These are phyloP conservation scores for Lanmaoa pseudosensibilis DNA, from an alignment of 768 basidiomycete genomes.

Conservation along the genomic window DNA sequence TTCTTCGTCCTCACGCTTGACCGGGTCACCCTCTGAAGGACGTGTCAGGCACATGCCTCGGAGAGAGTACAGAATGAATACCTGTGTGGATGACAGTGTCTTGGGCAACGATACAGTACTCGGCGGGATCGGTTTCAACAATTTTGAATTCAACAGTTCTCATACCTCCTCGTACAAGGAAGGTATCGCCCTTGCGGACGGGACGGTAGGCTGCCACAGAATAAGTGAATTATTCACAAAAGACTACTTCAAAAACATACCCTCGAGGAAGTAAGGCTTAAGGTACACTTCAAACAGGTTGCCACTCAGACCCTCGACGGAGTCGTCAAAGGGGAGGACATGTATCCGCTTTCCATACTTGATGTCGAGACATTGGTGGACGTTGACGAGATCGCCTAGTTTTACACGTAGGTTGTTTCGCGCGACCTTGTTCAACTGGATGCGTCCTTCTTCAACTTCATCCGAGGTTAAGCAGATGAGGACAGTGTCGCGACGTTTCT, in stretches of 20 bases:
- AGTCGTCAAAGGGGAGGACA: slow-evolving; percentile 97
- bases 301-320: slow-evolving; percentile 94
- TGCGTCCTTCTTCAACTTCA: slow-evolving; percentile 96
- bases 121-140: slow-evolving; percentile 95
- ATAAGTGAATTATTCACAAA: background rate
- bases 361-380: slow-evolving; percentile 95
- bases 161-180: slow-evolving; percentile 98
- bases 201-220: slow-evolving; percentile 75
- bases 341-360: slow-evolving; percentile 99
- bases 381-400: slow-evolving; percentile 93
- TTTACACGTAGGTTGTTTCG: slow-evolving; percentile 98
- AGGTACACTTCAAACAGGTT: slow-evolving; percentile 99
- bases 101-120: slow-evolving; percentile 98
- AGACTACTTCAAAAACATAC: slow-evolving; percentile 36
- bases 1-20: slow-evolving; percentile 99
- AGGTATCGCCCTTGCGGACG: slow-evolving; percentile 96
- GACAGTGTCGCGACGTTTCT: slow-evolving; percentile 97
- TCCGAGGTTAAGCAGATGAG: slow-evolving; percentile 95
- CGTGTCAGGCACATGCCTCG: slow-evolving; percentile 2
- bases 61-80: slow-evolving; percentile 18
- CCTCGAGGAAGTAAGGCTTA: slow-evolving; percentile 98
- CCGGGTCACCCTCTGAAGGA: slow-evolving; percentile 86
- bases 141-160: slow-evolving; percentile 99
- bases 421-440: slow-evolving; percentile 99
- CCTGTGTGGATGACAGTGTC: slow-evolving; percentile 97